phyloP scores from a whole-genome alignment of 345 rosid genomes.

The Noccaea bulbosa region DNA sequence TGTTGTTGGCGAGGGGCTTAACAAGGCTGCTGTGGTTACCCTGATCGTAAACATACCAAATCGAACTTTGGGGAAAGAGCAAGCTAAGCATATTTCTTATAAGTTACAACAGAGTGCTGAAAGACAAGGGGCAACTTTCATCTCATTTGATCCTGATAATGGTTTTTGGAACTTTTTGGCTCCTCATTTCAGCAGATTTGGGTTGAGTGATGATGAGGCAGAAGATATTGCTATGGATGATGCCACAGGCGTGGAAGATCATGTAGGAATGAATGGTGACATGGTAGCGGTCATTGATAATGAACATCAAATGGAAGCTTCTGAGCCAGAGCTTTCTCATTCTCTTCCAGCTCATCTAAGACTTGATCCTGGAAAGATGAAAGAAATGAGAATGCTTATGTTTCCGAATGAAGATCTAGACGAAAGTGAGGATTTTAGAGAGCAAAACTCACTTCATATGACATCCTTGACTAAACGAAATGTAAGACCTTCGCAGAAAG shows the following conservation, averaged over 20 bases:
- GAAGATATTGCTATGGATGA: conserved; percentile 84
- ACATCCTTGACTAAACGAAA: conserved; percentile 53
- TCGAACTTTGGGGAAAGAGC: conserved; percentile 39
- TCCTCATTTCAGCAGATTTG: conserved; percentile 90
- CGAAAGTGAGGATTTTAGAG: conserved; percentile 51
- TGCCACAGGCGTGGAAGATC: conserved; percentile 49
- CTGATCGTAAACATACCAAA: conserved; percentile 49
- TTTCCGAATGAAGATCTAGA: conserved; percentile 70
- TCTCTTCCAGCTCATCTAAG: conserved; percentile 96
- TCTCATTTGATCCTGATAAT: conserved; percentile 61
- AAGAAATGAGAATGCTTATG: conserved; percentile 93
- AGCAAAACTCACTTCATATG: conserved; percentile 49
- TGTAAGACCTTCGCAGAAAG: conserved; percentile 50
- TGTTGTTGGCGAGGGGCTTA: conserved; percentile 73
- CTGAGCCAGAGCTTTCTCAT: conserved; percentile 76
- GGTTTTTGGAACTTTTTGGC: conserved; percentile 85
- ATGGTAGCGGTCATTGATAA: conserved; percentile 52
- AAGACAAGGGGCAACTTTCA: conserved; percentile 79
- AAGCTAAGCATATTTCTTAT: conserved; percentile 44
- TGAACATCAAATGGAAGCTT: conserved; percentile 50
- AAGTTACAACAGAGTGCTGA: conserved; percentile 55
- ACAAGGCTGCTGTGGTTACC: conserved; percentile 90
- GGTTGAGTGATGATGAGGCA: conserved; percentile 91
- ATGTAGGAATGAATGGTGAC: conserved; percentile 48
- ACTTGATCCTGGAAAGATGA: conserved; percentile 85